phyloP scores from a whole-genome alignment of 805 yeast species.

The Lachancea sp. region DNA sequence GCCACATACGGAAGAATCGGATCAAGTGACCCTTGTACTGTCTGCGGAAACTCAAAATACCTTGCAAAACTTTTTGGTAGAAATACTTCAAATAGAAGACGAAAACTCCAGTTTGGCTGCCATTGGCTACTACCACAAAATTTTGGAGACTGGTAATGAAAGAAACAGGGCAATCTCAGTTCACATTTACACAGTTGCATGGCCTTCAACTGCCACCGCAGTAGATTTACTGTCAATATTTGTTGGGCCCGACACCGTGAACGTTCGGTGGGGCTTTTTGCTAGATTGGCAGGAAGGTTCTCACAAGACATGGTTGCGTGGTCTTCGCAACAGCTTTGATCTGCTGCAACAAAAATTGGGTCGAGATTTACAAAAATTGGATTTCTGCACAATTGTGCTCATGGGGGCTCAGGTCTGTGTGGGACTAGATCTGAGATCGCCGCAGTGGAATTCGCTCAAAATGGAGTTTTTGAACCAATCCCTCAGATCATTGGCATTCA shows the following conservation, averaged over 20 bases:
- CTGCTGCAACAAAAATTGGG: slow-evolving; percentile 1
- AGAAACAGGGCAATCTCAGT: not conserved
- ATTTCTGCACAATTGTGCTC: slow-evolving; percentile 11
- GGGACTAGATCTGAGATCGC: slow-evolving; percentile 14
- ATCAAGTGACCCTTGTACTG: slow-evolving; percentile 1
- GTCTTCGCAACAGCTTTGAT: slow-evolving; percentile 8
- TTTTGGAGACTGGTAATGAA: not conserved
- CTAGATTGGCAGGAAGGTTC: slow-evolving; percentile 21
- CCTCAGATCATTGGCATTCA: slow-evolving; percentile 18
- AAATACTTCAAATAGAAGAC: slow-evolving; percentile 1
- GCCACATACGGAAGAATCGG: not conserved
- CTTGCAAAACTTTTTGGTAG: not conserved
- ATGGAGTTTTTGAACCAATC: slow-evolving; percentile 24
- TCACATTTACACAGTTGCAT: slow-evolving; percentile 4
- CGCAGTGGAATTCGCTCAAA: slow-evolving; percentile 20
- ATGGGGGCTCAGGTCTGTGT: slow-evolving; percentile 15
- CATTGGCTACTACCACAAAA: slow-evolving; percentile 3
- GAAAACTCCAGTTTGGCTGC: slow-evolving; percentile 2
- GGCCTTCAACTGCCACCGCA: slow-evolving; percentile 1
- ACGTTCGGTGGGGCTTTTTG: slow-evolving; percentile 10
- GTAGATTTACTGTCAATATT: slow-evolving; percentile 5
- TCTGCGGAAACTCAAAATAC: slow-evolving; percentile 3
- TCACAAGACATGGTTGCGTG: slow-evolving; percentile 21
- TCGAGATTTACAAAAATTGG: not conserved
- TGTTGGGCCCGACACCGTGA: not conserved